These are phyloP conservation scores for Moesziomyces parantarcticus DNA, from an alignment of 1,284 basidiomycete genomes.

Conservation along the genomic window DNA sequence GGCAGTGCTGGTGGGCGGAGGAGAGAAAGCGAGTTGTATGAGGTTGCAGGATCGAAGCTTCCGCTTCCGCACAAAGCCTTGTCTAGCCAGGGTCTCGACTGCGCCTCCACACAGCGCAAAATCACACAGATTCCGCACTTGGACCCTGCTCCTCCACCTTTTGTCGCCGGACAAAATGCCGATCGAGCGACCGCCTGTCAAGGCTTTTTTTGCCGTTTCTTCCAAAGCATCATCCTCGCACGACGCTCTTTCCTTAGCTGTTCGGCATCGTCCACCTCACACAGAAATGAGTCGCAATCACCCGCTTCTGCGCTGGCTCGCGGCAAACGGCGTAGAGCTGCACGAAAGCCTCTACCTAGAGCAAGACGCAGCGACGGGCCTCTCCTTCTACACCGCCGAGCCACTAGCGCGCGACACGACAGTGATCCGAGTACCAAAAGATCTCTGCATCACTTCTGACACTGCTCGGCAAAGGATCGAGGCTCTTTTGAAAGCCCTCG, in stretches of 20 bases:
- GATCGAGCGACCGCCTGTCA: not conserved
- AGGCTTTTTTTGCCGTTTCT: constrained; percentile 3
- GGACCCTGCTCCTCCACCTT: too few species aligned
- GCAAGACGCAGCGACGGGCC: constrained; percentile 22
- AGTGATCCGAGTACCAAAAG: constrained; percentile 22
- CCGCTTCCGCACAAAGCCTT: too few species aligned
- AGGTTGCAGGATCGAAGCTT: not conserved
- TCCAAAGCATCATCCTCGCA: not conserved
- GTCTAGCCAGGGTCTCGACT: too few species aligned
- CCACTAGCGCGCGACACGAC: constrained; percentile 17
- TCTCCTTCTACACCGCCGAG: constrained; percentile 27
- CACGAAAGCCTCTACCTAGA: constrained; percentile 19
- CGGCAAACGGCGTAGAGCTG: constrained; percentile 16
- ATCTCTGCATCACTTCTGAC: constrained; percentile 32
- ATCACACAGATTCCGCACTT: too few species aligned
- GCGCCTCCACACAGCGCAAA: too few species aligned
- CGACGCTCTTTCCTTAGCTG: too few species aligned
- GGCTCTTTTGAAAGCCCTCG: not conserved
- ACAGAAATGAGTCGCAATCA: not conserved
- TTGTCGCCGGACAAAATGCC: not conserved
- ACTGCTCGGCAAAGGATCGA: constrained; percentile 6
- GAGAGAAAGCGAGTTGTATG: not conserved
- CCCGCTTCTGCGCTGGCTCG: constrained; percentile 21
- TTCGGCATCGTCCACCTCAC: too few species aligned
- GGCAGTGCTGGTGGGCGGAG: not conserved